Evolutionary conservation across 345 rosid genomes (phyloP), one percentile per base, ranked within the genome.

Genomic region (Anacardium occidentale): DNA sequence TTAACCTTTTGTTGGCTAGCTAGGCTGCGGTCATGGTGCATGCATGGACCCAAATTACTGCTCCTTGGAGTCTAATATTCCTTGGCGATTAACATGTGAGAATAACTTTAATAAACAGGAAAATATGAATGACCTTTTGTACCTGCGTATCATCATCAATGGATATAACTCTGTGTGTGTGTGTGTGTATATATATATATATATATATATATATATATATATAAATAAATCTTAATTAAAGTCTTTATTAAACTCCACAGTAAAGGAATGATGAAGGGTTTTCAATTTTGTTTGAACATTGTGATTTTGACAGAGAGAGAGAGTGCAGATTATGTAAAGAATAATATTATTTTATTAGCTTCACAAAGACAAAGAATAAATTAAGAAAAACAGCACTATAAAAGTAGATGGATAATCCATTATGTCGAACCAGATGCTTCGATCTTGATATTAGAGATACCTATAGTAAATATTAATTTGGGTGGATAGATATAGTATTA

Each of bases 341-440:
- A 75, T 48, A 72, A 24, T 59, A 61, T 65, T 62, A 50, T 67
- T 70, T 73, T 80, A 40, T 63, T 61, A 48, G 48, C 62, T 20
- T 75, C 75, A 69, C 64, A 45, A 45, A 32, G 53, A 54, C 52
- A 42, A 18, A 7, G 7, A 44, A 64, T 58, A 40, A 45, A 51
- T 11, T 13, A 25, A 17, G 0, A 11, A 18, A 26, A 26, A 26
- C 9, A 61, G 44, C 50, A 20, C 51, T 48, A 10, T 17, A 68
- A 59, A 75, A 45, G 47, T 26, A 45, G 56, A 34, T 25, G 63
- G 68, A 66, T 59, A 65, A 69, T 29, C 12, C 24, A 13, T 73
- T 72, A 57, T 24, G 61, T 64, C 58, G 83, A 76, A 81, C 74
- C 76, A 29, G 66, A 76, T 79, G 53, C 83, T 59, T 56, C 60